Conservation (phyloP, 2,329 filamentous ascomycete genomes). For the Myriosclerotinia scirpicola region DNA sequence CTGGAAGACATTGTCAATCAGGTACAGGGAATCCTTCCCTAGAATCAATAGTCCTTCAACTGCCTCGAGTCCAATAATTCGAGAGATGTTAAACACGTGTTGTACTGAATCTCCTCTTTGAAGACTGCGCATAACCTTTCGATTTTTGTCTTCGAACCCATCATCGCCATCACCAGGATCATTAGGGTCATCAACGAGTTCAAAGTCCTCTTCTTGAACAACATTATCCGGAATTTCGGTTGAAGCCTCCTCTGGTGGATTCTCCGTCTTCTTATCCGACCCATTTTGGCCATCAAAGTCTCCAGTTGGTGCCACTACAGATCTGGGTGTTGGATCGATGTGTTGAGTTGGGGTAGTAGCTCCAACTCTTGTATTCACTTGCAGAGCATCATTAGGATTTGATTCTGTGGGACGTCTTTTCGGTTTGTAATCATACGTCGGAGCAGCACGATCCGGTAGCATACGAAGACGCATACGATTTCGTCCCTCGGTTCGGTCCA, state of each 20-base stretch:
- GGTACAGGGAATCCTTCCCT: constrained; percentile 87
- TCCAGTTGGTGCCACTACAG: constrained; percentile 22
- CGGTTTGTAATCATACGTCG: constrained; percentile 76
- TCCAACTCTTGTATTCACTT: constrained; percentile 38
- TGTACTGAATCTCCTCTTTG: constrained; percentile 90
- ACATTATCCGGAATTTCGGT: constrained; percentile 32
- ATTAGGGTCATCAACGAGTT: constrained; percentile 91
- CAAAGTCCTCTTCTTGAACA: constrained; percentile 79
- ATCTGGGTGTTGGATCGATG: constrained; percentile 25
- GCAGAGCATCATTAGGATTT: constrained; percentile 41
- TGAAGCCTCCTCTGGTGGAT: constrained; percentile 25
- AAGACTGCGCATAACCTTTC: constrained; percentile 93
- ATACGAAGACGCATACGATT: constrained; percentile 92
- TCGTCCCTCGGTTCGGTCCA: constrained; percentile 92
- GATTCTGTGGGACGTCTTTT: constrained; percentile 65
- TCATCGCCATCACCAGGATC: constrained; percentile 74
- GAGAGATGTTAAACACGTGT: constrained; percentile 91
- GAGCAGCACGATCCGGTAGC: constrained; percentile 70
- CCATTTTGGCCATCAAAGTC: constrained; percentile 25
- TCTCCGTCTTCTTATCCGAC: constrained; percentile 25
- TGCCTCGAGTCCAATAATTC: constrained; percentile 89
- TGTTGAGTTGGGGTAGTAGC: constrained; percentile 21
- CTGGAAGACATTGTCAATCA: constrained; percentile 96
- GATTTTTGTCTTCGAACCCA: constrained; percentile 94
- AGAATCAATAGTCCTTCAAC: constrained; percentile 92